Evolutionary conservation across 2,329 filamentous ascomycete species (phyloP).

Genomic region (Botrytis elliptica): DNA sequence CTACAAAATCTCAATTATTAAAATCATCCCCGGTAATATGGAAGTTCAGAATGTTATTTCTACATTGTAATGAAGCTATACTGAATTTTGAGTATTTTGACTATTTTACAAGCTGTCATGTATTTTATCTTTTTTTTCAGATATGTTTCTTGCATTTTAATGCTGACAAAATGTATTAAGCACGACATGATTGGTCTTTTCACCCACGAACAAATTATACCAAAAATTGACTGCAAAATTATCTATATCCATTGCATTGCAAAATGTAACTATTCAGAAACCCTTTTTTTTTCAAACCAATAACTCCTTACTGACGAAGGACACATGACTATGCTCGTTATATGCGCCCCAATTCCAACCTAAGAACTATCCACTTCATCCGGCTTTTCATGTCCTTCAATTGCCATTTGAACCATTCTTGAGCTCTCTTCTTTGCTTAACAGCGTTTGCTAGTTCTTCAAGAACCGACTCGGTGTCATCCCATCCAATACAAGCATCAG

Average conservation of each 20-base stretch:
- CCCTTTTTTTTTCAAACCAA: constrained; percentile 1
- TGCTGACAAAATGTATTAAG: constrained; percentile 7
- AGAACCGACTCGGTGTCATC: constrained; percentile 81
- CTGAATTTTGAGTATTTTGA: not conserved
- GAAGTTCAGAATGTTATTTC: not conserved
- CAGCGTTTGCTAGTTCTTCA: constrained; percentile 73
- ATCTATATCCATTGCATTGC: not conserved
- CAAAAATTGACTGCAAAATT: not conserved
- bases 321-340: constrained; percentile 1
- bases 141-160: too few relatives aligned
- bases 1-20: not conserved
- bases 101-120: not conserved
- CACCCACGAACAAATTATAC: not conserved
- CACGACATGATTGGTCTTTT: constrained; percentile 1
- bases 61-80: not conserved
- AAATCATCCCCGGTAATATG: not conserved
- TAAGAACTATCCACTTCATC: too few relatives aligned
- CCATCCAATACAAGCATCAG: constrained; percentile 96
- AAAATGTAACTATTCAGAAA: constrained; percentile 7
- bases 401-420: constrained; percentile 27
- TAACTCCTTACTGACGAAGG: constrained; percentile 8
- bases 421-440: constrained; percentile 66
- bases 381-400: not conserved
- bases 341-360: not conserved
- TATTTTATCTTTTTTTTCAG: not conserved